phyloP scores from a whole-genome alignment of 257 asterid species.

The Asclepias syriaca region DNA sequence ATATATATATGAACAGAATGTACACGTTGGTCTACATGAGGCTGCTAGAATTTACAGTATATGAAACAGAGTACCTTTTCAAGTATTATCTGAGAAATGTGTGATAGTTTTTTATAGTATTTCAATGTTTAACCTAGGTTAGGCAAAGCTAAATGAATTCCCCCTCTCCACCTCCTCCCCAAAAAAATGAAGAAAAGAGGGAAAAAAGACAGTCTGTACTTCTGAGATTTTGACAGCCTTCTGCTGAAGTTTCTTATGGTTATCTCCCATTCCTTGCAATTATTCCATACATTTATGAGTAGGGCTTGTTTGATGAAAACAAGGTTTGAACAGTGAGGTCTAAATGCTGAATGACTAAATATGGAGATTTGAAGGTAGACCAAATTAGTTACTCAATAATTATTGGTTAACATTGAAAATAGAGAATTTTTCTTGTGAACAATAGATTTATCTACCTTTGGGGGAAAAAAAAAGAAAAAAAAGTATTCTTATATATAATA shows the following conservation, averaged over 20 bases:
- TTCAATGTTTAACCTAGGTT: background rate
- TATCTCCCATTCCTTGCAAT: background rate
- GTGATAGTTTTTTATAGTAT: background rate
- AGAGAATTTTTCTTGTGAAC: background rate
- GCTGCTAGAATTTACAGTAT: background rate
- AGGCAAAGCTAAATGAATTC: background rate
- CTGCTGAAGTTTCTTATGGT: background rate
- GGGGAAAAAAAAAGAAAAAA: too few relatives aligned
- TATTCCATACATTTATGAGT: background rate
- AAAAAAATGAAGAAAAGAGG: background rate
- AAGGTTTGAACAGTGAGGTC: background rate
- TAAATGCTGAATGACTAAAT: too few relatives aligned
- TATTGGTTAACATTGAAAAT: too few relatives aligned
- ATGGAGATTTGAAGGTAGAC: background rate
- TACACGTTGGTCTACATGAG: background rate
- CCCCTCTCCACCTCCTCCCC: background rate
- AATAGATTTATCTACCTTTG: too few relatives aligned
- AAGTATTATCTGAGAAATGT: background rate
- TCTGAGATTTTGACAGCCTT: background rate
- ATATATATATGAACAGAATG: background rate
- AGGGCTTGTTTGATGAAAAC: background rate
- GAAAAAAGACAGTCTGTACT: background rate
- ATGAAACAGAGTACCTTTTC: background rate
- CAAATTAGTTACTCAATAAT: too few relatives aligned
- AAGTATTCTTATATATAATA: too few relatives aligned